These are phyloP conservation scores for Salvia hispanica DNA, from an alignment of 257 asterid genomes.

Conservation along the genomic window DNA sequence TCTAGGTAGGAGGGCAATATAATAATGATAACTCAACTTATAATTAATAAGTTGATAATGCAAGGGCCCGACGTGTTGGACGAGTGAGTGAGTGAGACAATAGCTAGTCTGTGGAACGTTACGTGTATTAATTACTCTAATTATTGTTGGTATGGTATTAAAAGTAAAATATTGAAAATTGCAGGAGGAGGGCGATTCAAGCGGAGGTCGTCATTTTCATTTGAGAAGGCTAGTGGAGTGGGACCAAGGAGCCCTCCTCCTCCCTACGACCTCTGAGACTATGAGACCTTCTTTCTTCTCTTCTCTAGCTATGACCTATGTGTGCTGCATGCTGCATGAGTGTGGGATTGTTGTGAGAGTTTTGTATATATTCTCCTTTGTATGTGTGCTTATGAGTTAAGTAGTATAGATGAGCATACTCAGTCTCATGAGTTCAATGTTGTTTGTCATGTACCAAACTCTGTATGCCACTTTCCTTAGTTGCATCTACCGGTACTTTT, in stretches of 20 bases:
- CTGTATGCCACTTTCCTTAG: too few relatives aligned
- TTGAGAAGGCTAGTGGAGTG: constrained; percentile 70
- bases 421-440: too few relatives aligned
- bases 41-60: constrained; percentile 21
- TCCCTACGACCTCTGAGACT: constrained; percentile 89
- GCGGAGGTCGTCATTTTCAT: constrained; percentile 75
- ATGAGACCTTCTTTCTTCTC: too few relatives aligned
- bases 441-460: too few relatives aligned
- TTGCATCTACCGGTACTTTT: too few relatives aligned
- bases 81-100: too few relatives aligned
- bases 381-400: background rate
- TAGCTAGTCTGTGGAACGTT: background rate
- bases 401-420: too few relatives aligned
- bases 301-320: too few relatives aligned
- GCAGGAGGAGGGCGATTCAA: constrained; percentile 80
- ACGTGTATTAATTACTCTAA: too few relatives aligned
- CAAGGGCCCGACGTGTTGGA: constrained; percentile 26
- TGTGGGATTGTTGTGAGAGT: background rate
- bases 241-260: constrained; percentile 97
- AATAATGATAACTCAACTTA: background rate
- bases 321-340: too few relatives aligned
- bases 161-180: background rate
- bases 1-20: constrained; percentile 20
- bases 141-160: too few relatives aligned
- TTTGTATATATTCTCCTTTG: background rate